Base-by-base conservation (phyloP, 1,284 basidiomycete species). In the Grifola frondosa region DNA sequence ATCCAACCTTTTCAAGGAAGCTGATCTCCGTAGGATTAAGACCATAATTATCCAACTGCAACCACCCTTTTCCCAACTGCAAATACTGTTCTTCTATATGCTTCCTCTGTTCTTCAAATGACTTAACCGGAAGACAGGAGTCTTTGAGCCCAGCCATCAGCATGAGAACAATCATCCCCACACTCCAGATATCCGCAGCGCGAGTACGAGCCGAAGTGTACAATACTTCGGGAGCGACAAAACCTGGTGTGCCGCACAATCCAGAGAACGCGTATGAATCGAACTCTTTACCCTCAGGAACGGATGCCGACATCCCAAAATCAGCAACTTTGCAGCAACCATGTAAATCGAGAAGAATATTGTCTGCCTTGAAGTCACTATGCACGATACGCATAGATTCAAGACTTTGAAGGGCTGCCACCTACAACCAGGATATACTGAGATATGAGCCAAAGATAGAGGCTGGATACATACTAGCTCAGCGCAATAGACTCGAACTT, bases 281-380 rank as follows among this genome's bases (percentile, higher is more conserved):
- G 46, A 45, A 36, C 6, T 21, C 30, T 15, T 25, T 19, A 13
- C 4, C 17, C 16, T 15, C n/a, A 6, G 19, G 16, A 17, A 36
- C 19, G 23, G 29, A 7, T 9, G 30, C n/a, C 8, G 77, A 79
- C 2, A 84, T 65, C 0, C 82, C 82, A 59, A 84, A 84, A 60
- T 86, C 82, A n/a, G 77, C 74, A 21, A 86, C 69, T 52, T 82
- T 78, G 44, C 84, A 64, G 49, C 58, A 53, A 22, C 69, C 75
- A 41, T 72, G 67, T 0, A 64, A 58, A 30, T 71, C 70, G 15
- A 83, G 63, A 12, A 83, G 63, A 20, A 81, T 60, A 59, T 85
- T 85, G 52, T 82, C 81, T 1, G 81, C 82, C 59, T 85, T 86
- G 50, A 86, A 67, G 56, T 85, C 82, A 22, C 81, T 74, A 57